Evolutionary conservation across 2,329 filamentous ascomycete genomes (phyloP), one percentile per base, ranked within the genome.

Genomic region (Balansia obtecta): DNA sequence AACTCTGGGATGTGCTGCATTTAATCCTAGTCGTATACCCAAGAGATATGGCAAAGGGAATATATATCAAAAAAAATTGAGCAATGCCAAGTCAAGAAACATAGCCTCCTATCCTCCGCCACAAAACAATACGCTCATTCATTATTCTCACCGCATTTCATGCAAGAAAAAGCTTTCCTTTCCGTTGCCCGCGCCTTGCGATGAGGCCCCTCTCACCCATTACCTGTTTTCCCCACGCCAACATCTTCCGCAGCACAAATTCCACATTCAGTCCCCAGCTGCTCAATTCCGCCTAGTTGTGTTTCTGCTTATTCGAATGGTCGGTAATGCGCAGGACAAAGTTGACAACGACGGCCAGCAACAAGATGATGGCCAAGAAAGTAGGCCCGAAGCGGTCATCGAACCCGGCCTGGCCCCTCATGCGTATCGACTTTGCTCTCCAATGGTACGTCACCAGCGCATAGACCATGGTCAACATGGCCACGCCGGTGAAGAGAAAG

Each of bases 301-400:
- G 53, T 45, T 62, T 60, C 53, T 69, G 61, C 62, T 68, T 69
- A 60, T 69, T 68, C 42, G 66, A 65, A 52, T 64, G 62, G 40
- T 69, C 67, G 54, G 60, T 67, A 51, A 89, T 82, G 56, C 89
- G 79, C 64, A 98, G 72, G 38, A 95, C 83, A 66, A 98, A 97
- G 73, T 98, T 98, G 62, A 96, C 87, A 49, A 96, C 74, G n/a
- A 98, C 88, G 13, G 91, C 93, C 45, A 87, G 76, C 60, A 96
- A 71, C 57, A 98, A 72, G 49, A 91, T 86, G 60, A 96, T 77
- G 46, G 91, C 88, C 67, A 98, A 69, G 48, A 97, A 80, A 0
- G 90, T 96, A 5, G 93, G 93, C 8, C 93, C 93, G 61, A 95
- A 90, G 41, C 90, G 81, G 73, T 98, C 93, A 66, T 98, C 93